Conservation (phyloP, 176 grass and related monocot genomes). For the Aechmea fasciata region DNA sequence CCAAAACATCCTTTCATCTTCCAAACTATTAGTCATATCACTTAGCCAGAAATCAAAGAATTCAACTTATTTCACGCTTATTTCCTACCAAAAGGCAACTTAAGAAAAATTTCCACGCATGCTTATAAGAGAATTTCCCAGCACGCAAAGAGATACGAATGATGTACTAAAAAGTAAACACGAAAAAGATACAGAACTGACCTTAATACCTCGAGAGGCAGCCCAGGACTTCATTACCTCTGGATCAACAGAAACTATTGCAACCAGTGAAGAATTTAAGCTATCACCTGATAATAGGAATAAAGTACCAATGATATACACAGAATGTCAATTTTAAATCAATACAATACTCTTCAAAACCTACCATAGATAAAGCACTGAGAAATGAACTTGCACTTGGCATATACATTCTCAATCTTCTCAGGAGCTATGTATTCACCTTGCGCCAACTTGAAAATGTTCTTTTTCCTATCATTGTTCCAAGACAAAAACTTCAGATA, state of each 20-base stretch:
- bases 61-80: neutral
- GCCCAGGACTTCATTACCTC: constrained; percentile 79
- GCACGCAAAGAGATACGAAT: neutral
- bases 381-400: constrained; percentile 90
- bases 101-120: neutral
- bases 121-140: neutral
- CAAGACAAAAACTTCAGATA: constrained; percentile 18
- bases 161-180: constrained; percentile 8
- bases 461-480: constrained; percentile 70
- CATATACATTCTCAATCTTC: constrained; percentile 93
- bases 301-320: constrained; percentile 15
- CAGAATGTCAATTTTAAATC: constrained; percentile 5
- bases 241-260: constrained; percentile 62
- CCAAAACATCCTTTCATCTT: neutral
- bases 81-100: neutral
- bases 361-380: constrained; percentile 98
- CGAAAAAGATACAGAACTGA: constrained; percentile 14
- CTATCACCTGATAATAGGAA: constrained; percentile 66
- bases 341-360: neutral
- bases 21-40: neutral
- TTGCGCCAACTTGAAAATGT: constrained; percentile 97
- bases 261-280: constrained; percentile 81
- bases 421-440: constrained; percentile 97
- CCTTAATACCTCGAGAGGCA: constrained; percentile 81
- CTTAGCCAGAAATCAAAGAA: neutral